Percentiles rank a stretch among this genome's conserved stretches.
These are phyloP conservation scores for Beauveria sp. DNA, from an alignment of 2,329 filamentous ascomycete species.

Conservation along the genomic window DNA sequence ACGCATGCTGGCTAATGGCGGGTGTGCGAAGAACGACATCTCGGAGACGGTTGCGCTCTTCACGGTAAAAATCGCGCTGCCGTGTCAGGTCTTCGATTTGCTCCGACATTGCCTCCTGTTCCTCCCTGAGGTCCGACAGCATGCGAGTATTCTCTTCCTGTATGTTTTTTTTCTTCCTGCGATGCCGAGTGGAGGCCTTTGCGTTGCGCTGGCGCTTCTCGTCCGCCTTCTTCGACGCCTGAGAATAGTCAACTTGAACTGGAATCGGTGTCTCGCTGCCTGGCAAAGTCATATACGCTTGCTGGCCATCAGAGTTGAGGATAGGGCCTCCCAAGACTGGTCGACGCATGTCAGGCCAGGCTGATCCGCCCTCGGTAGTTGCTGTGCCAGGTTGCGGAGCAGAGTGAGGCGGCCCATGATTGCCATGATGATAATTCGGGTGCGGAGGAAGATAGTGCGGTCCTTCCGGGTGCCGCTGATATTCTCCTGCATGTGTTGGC, in stretches of 20 bases:
- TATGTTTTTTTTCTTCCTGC: conserved; percentile 74
- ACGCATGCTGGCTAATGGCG: conserved; percentile 45
- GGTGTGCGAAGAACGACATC: conserved; percentile 57
- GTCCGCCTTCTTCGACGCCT: conserved; percentile 74
- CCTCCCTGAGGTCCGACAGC: conserved; percentile 61
- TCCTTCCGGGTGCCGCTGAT: background rate
- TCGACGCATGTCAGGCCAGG: conserved; percentile 28
- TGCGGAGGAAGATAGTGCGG: conserved; percentile 11
- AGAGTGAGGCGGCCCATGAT: conserved; percentile 14
- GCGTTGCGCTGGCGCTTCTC: conserved; percentile 83
- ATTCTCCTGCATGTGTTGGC: background rate
- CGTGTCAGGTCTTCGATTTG: conserved; percentile 46
- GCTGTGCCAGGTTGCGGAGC: conserved; percentile 17
- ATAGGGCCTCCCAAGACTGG: conserved; percentile 20
- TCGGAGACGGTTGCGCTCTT: conserved; percentile 63
- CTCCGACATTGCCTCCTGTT: conserved; percentile 56
- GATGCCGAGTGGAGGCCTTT: conserved; percentile 75
- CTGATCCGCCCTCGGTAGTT: conserved; percentile 18
- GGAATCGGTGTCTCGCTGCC: conserved; percentile 35
- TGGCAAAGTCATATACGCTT: conserved; percentile 32
- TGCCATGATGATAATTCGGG: conserved; percentile 10
- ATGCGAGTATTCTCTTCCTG: conserved; percentile 64
- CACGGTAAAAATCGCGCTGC: conserved; percentile 66
- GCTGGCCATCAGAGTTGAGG: conserved; percentile 26
- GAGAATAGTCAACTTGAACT: conserved; percentile 70